A percentile compares a stretch with the other conserved stretches of the same genome.
Evolutionary conservation across 306 rosid genomes (phyloP).

Genomic region (Prosopis cineraria): DNA sequence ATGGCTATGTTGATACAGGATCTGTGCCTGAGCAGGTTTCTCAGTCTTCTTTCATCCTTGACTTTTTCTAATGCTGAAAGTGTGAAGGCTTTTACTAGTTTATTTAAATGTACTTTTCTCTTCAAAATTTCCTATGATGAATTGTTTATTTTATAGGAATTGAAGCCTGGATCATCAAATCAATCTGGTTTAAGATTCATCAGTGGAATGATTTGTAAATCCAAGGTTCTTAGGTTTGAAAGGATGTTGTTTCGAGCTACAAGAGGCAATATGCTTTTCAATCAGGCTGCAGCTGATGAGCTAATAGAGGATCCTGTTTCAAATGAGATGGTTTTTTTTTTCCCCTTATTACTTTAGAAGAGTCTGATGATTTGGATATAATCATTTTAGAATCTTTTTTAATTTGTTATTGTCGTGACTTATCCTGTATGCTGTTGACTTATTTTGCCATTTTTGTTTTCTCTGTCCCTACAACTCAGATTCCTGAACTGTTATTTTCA

Average conservation of each 20-base stretch:
- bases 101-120: slow-evolving; percentile 34
- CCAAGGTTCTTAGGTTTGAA: slow-evolving; percentile 85
- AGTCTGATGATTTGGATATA: slow-evolving; percentile 18
- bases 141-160: slow-evolving; percentile 60
- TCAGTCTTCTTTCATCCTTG: slow-evolving; percentile 23
- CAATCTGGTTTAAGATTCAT: slow-evolving; percentile 92
- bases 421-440: slow-evolving; percentile 30
- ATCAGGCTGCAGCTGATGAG: slow-evolving; percentile 85
- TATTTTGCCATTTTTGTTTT: slow-evolving; percentile 32
- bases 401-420: slow-evolving; percentile 26
- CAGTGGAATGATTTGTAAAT: slow-evolving; percentile 89
- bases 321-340: slow-evolving; percentile 76
- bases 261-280: slow-evolving; percentile 98
- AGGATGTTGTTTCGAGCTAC: slow-evolving; percentile 98
- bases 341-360: slow-evolving; percentile 43
- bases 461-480: slow-evolving; percentile 32
- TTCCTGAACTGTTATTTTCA: slow-evolving; percentile 47
- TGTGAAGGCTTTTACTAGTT: slow-evolving; percentile 14
- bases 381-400: slow-evolving; percentile 2
- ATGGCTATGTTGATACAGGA: slow-evolving; percentile 60
- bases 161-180: slow-evolving; percentile 67
- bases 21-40: slow-evolving; percentile 88
- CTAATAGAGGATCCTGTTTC: slow-evolving; percentile 91
- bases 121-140: slow-evolving; percentile 20
- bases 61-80: slow-evolving; percentile 17